Evolutionary conservation across 2,329 filamentous ascomycete genomes (phyloP), one percentile per base, ranked within the genome.

Genomic region (Aureobasidium sp.): DNA sequence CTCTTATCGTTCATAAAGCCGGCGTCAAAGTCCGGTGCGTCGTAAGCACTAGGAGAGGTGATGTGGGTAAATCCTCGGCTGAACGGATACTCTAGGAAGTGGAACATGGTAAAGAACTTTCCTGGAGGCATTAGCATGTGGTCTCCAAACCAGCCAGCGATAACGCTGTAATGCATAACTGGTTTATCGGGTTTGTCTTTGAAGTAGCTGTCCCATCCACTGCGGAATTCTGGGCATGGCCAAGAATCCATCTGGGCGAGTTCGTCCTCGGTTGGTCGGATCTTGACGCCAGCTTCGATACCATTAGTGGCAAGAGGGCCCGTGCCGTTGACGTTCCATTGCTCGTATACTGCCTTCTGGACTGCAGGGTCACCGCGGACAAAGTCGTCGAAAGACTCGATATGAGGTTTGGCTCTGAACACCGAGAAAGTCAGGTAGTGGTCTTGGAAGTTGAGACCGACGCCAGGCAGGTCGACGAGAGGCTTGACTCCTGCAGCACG

Each of bases 1-100:
- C 89, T 82, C 75, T 90, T 87, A 75, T 92, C 89, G 69, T 90
- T 92, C 88, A 92, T 91, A 78, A 91, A 92, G 25, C 88, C 88
- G 1, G 87, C 83, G 71, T 62, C 64, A 37, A 65, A 65, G 62
- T 65, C 62, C 27, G 64, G 64, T 12, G 45, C 49, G 29, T 58
- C 89, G 0, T 92, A 92, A 17, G 87, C 86, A 68, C 89, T 83
- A 2, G 88, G 76, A n/a, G 83, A 87, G 64, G 79, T 81, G 71
- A 91, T 89, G 74, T 90, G 86, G 2, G 83, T 89, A 58, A 75
- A 85, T 9, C 88, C 88, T 67, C 88, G 84, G 17, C 85, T 88
- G 82, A 90, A 90, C 0, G 87, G 87, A 68, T 89, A 90, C 76
- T 89, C 86, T 42, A 90, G 74, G 82, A 90, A 91, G 73, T 90